phyloP scores from a whole-genome alignment of 495 filamentous ascomycete species.

The Penicillium ucsense region DNA sequence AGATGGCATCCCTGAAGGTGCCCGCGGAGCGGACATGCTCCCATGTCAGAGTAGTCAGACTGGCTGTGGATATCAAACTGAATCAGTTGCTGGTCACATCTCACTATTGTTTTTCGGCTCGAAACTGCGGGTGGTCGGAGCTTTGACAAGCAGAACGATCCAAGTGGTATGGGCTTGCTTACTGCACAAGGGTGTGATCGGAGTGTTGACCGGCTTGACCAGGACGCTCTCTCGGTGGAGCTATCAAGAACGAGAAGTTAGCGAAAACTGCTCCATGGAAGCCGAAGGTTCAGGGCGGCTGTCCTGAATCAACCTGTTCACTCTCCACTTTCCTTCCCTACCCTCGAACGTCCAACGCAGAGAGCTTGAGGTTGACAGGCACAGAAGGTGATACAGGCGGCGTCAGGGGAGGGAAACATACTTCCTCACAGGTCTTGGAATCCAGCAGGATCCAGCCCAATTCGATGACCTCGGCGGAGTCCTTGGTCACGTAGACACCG shows the following conservation, averaged over 20 bases:
- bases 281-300: too few species aligned
- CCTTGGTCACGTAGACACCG: slow-evolving; percentile 97
- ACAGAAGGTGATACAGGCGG: slow-evolving; percentile 7
- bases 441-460: slow-evolving; percentile 95
- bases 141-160: not conserved
- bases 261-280: not conserved
- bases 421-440: slow-evolving; percentile 84
- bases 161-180: slow-evolving; percentile 32
- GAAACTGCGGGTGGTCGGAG: not conserved
- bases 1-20: slow-evolving; percentile 92
- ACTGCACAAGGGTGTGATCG: slow-evolving; percentile 98
- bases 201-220: slow-evolving; percentile 96
- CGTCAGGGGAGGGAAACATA: slow-evolving; percentile 30
- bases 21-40: slow-evolving; percentile 96
- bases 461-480: slow-evolving; percentile 98
- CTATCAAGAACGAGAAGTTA: slow-evolving; percentile 36
- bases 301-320: too few species aligned
- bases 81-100: slow-evolving; percentile 19
- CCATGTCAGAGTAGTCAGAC: slow-evolving; percentile 95
- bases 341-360: too few species aligned
- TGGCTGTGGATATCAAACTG: slow-evolving; percentile 48
- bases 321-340: too few species aligned
- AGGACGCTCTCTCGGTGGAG: slow-evolving; percentile 90
- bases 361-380: too few species aligned
- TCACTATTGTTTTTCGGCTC: too few species aligned